These are phyloP conservation scores for Bassia scoparia DNA, from an alignment of 148 eudicot genomes.

Conservation along the genomic window DNA sequence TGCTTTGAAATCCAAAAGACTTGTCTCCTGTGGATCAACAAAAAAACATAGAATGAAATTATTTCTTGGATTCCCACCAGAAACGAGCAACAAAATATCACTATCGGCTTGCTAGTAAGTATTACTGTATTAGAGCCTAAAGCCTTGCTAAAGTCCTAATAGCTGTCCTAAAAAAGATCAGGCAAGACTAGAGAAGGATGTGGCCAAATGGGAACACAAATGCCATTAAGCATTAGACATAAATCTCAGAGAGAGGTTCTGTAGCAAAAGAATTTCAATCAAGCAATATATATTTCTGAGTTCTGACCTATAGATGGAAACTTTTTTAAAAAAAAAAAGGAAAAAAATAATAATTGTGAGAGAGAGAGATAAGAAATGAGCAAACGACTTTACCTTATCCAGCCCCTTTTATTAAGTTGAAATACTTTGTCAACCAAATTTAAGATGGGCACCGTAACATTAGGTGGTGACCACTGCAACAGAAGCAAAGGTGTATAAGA, in stretches of 20 bases:
- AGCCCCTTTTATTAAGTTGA: conserved; percentile 94
- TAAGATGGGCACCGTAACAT: conserved; percentile 76
- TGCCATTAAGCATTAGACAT: neutral
- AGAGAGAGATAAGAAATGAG: neutral
- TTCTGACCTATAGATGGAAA: neutral
- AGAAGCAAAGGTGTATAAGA: conserved; percentile 17
- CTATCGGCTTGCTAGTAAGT: no score
- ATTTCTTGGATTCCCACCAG: neutral
- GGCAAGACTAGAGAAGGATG: neutral
- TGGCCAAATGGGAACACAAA: no score
- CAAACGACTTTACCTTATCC: conserved; percentile 67
- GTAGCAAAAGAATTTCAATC: neutral
- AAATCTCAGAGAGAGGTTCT: neutral
- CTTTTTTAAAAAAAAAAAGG: neutral
- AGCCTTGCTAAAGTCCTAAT: neutral
- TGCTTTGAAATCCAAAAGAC: conserved; percentile 99
- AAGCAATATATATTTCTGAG: neutral
- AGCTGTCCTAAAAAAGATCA: neutral
- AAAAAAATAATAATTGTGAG: no score
- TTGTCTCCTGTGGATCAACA: conserved; percentile 62
- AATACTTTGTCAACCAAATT: conserved; percentile 90
- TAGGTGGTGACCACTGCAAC: conserved; percentile 97
- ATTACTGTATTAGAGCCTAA: no score
- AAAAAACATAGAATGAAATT: neutral
- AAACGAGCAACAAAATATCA: neutral